Evolutionary conservation across 768 basidiomycete genomes (phyloP).

Genomic region (Termitomyces sp.): DNA sequence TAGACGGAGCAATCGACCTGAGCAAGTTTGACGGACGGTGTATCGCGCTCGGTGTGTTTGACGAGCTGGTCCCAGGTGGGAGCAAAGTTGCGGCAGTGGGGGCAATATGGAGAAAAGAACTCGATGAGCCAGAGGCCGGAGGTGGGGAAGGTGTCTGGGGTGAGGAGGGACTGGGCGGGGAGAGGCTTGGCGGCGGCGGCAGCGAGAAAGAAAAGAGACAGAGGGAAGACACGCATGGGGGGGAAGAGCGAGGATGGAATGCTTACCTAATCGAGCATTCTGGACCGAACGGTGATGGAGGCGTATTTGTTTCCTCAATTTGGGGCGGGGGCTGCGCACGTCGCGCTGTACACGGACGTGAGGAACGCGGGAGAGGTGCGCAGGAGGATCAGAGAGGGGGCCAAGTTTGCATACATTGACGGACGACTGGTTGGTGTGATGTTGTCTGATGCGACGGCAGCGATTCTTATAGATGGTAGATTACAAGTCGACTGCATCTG

Average conservation of each 20-base stretch:
- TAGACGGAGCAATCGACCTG: slow-evolving; percentile 78
- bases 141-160: slow-evolving; percentile 52
- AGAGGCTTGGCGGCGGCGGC: slow-evolving; percentile 24
- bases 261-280: no score
- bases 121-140: slow-evolving; percentile 81
- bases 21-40: slow-evolving; percentile 56
- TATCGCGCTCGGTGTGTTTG: slow-evolving; percentile 40
- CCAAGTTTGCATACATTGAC: slow-evolving; percentile 91
- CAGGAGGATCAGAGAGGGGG: slow-evolving; percentile 60
- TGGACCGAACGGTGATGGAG: slow-evolving; percentile 36
- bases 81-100: slow-evolving; percentile 72
- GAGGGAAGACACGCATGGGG: slow-evolving; percentile 12
- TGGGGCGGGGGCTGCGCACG: slow-evolving; percentile 38
- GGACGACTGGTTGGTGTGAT: slow-evolving; percentile 66
- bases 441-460: neutral
- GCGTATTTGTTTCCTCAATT: slow-evolving; percentile 52
- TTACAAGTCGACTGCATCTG: slow-evolving; percentile 75
- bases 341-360: slow-evolving; percentile 65
- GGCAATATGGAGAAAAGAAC: slow-evolving; percentile 83
- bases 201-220: slow-evolving; percentile 25
- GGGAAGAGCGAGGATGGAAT: no score
- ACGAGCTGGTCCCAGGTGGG: slow-evolving; percentile 79
- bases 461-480: slow-evolving; percentile 35
- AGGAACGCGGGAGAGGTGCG: slow-evolving; percentile 57
- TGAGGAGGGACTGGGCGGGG: slow-evolving; percentile 36